A percentile compares a stretch with the other conserved stretches of the same genome.
Conservation (phyloP, 2,329 filamentous ascomycete genomes). For the Dactylellina sp. region DNA sequence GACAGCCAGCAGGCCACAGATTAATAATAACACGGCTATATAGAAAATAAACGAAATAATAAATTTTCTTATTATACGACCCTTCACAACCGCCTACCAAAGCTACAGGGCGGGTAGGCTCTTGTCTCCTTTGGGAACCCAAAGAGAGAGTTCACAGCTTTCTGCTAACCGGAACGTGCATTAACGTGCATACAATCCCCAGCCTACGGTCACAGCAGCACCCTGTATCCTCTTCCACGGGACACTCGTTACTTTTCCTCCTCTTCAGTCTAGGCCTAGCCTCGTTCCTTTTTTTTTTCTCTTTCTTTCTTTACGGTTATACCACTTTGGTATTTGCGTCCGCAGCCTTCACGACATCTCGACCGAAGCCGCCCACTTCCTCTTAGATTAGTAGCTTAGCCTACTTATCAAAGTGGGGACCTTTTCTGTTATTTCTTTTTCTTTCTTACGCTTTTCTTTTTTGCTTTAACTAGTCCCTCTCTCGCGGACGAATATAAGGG, state of each 20-base stretch:
- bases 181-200: slow-evolving; percentile 57
- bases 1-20: slow-evolving; percentile 6
- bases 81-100: slow-evolving; percentile 55
- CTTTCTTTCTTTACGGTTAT: slow-evolving; percentile 48
- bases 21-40: too few relatives aligned
- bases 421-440: too few relatives aligned
- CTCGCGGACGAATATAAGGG: slow-evolving; percentile 49
- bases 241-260: slow-evolving; percentile 51
- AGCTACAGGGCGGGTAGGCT: slow-evolving; percentile 34
- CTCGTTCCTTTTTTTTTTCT: slow-evolving; percentile 37
- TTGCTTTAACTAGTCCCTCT: slow-evolving; percentile 23
- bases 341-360: slow-evolving; percentile 46
- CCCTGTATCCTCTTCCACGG: slow-evolving; percentile 57
- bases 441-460: too few relatives aligned
- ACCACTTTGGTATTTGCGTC: slow-evolving; percentile 50
- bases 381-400: slow-evolving; percentile 51
- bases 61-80: slow-evolving; percentile 32
- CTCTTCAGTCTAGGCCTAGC: slow-evolving; percentile 34
- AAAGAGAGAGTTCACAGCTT: slow-evolving; percentile 53
- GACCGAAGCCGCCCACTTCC: slow-evolving; percentile 47
- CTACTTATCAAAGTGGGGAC: slow-evolving; percentile 50
- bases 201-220: slow-evolving; percentile 56
- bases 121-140: slow-evolving; percentile 55
- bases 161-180: slow-evolving; percentile 56
- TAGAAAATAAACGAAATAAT: slow-evolving; percentile 21